Conservation (phyloP, 1,284 basidiomycete genomes). For the Irpex rosettiformis region DNA sequence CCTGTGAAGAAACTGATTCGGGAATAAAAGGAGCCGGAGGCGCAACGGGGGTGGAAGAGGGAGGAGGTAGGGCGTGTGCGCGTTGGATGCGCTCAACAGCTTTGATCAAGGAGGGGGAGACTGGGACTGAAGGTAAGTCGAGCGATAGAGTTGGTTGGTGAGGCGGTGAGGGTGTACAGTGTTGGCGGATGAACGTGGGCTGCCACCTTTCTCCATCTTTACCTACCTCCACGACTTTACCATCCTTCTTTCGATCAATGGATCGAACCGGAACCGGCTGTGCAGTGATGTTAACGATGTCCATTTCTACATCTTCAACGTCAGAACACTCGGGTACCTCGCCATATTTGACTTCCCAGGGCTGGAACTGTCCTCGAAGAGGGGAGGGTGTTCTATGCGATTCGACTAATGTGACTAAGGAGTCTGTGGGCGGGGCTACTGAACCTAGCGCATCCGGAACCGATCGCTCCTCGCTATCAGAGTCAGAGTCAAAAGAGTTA, state of each 20-base stretch:
- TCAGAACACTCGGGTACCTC: slow-evolving; percentile 36
- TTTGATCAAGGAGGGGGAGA: slow-evolving; percentile 58
- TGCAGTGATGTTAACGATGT: too few species aligned
- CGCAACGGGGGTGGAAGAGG: slow-evolving; percentile 1
- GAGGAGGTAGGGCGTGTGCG: slow-evolving; percentile 39
- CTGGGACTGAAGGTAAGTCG: slow-evolving; percentile 40
- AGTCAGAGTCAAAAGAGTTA: slow-evolving; percentile 25
- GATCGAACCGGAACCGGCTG: too few species aligned
- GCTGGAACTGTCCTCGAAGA: neutral
- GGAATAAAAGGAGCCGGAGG: slow-evolving; percentile 5
- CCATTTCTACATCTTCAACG: slow-evolving; percentile 34
- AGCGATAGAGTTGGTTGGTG: slow-evolving; percentile 8
- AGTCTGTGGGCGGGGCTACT: slow-evolving; percentile 9
- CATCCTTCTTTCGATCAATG: too few species aligned
- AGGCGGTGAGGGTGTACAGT: neutral
- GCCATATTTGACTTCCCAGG: neutral
- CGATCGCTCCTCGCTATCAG: slow-evolving; percentile 25
- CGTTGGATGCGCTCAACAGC: slow-evolving; percentile 53
- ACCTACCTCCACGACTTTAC: too few species aligned
- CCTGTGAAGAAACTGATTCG: too few species aligned
- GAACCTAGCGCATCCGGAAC: neutral
- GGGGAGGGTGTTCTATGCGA: slow-evolving; percentile 1
- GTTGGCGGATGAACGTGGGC: too few species aligned
- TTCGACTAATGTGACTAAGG: slow-evolving; percentile 10
- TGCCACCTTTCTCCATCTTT: too few species aligned